Percentiles rank a stretch among this genome's conserved stretches.
Conservation (phyloP, 1,284 basidiomycete species). For the Ceraceosorus bombacis region DNA sequence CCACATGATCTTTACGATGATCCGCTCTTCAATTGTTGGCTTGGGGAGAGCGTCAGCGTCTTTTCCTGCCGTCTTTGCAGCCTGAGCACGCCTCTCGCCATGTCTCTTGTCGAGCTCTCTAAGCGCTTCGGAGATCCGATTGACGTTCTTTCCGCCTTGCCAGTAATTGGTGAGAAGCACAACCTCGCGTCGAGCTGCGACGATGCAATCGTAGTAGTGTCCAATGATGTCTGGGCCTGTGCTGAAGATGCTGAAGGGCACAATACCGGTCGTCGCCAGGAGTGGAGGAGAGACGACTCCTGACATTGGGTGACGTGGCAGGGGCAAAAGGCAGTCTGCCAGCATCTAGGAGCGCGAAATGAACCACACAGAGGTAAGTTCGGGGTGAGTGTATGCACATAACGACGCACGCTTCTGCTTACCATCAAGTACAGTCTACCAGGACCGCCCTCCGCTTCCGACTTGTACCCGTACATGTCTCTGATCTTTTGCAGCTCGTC, state of each 20-base stretch:
- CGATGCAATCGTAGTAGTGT: conserved; percentile 47
- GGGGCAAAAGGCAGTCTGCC: conserved; percentile 38
- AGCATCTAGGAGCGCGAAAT: conserved; percentile 20
- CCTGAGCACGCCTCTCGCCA: conserved; percentile 12
- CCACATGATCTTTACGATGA: conserved; percentile 48
- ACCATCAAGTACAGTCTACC: conserved; percentile 41
- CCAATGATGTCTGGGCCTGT: conserved; percentile 47
- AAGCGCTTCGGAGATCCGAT: conserved; percentile 40
- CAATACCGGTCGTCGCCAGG: conserved; percentile 43
- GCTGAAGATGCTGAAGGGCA: conserved; percentile 44
- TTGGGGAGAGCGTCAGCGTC: conserved; percentile 2
- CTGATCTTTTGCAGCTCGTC: conserved; percentile 37
- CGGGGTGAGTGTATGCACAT: neutral
- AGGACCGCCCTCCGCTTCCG: conserved; percentile 29
- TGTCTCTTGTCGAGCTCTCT: conserved; percentile 35
- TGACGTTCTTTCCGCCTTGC: conserved; percentile 45
- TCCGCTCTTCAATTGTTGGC: conserved; percentile 20
- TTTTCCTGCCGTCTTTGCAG: conserved; percentile 1
- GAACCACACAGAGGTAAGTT: neutral
- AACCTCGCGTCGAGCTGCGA: conserved; percentile 40
- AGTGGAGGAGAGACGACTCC: conserved; percentile 44
- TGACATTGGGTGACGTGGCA: conserved; percentile 35
- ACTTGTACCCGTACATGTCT: conserved; percentile 32
- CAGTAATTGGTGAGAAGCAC: conserved; percentile 48
- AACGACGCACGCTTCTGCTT: conserved; percentile 1